Evolutionary conservation across 768 basidiomycete genomes (phyloP).

Genomic region (Daedalea quercina): DNA sequence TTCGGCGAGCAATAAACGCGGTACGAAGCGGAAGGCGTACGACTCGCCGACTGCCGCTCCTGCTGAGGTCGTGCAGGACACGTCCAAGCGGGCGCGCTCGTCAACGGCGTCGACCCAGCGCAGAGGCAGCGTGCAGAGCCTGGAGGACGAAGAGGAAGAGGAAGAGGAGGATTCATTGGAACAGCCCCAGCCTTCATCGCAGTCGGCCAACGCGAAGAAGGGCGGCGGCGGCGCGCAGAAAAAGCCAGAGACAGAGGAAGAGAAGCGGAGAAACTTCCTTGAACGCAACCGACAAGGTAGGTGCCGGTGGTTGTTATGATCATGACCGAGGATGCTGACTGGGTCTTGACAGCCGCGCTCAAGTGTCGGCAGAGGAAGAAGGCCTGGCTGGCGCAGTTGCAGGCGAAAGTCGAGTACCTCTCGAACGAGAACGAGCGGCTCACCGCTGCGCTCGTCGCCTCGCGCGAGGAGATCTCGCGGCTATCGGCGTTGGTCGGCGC

Average conservation of each 20-base stretch:
- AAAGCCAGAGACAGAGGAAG: constrained; percentile 95
- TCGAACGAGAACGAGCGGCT: constrained; percentile 94
- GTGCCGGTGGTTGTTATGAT: constrained; percentile 11
- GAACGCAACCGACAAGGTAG: constrained; percentile 96
- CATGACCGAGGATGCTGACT: constrained; percentile 4
- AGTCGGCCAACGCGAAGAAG: constrained; percentile 20
- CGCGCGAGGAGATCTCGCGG: constrained; percentile 88
- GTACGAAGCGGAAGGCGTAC: constrained; percentile 61
- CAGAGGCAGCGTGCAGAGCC: constrained; percentile 19
- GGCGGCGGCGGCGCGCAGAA: constrained; percentile 34
- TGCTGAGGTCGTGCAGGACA: constrained; percentile 6
- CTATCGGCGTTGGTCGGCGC: constrained; percentile 67
- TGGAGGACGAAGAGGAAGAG: constrained; percentile 26
- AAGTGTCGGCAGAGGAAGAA: constrained; percentile 99
- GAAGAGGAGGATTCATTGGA: constrained; percentile 27
- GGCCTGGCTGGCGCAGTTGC: constrained; percentile 90
- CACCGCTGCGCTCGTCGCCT: constrained; percentile 75
- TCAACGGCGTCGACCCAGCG: constrained; percentile 23
- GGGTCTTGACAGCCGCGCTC: constrained; percentile 64
- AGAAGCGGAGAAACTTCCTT: constrained; percentile 93
- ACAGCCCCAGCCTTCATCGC: neutral
- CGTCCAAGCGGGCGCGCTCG: constrained; percentile 32
- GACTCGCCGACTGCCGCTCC: constrained; percentile 22
- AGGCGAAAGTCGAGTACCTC: constrained; percentile 89
- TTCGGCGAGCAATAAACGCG: constrained; percentile 40